Evolutionary conservation across 1,284 basidiomycete genomes (phyloP).

Genomic region (Fistulinella cinereoalba): DNA sequence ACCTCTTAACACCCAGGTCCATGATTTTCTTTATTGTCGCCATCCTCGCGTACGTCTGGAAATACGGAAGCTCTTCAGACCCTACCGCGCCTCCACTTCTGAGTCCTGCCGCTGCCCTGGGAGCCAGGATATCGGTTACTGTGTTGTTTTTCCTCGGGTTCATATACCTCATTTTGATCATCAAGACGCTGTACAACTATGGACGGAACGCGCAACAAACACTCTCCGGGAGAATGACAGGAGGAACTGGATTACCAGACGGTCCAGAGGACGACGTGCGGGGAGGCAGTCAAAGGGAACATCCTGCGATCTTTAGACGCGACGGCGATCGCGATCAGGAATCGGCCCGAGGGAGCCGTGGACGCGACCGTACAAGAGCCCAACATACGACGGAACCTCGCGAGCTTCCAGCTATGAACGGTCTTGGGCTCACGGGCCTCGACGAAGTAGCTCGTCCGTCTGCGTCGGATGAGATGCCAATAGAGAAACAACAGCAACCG

Average conservation of each 20-base stretch:
- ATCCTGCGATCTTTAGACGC: constrained; percentile 1
- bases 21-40: constrained; percentile 66
- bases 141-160: constrained; percentile 56
- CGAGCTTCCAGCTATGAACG: constrained; percentile 26
- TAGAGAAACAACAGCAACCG: constrained; percentile 5
- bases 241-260: neutral
- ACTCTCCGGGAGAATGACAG: neutral
- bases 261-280: neutral
- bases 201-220: constrained; percentile 31
- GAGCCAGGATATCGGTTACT: constrained; percentile 57
- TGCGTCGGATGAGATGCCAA: constrained; percentile 8
- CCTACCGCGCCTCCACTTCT: constrained; percentile 36
- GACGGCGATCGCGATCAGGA: constrained; percentile 2
- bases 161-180: constrained; percentile 59
- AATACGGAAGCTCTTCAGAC: constrained; percentile 54
- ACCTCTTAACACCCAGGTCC: constrained; percentile 40
- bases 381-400: constrained; percentile 14
- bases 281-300: constrained; percentile 2
- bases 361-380: too few relatives aligned
- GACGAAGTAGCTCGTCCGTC: constrained; percentile 17
- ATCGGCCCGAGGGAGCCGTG: constrained; percentile 1
- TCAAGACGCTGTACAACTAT: constrained; percentile 61
- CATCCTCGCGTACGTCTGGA: constrained; percentile 74
- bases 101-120: constrained; percentile 38
- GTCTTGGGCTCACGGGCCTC: constrained; percentile 31